Conservation (phyloP, 805 yeast species). For the Martiniozyma abietophila region DNA sequence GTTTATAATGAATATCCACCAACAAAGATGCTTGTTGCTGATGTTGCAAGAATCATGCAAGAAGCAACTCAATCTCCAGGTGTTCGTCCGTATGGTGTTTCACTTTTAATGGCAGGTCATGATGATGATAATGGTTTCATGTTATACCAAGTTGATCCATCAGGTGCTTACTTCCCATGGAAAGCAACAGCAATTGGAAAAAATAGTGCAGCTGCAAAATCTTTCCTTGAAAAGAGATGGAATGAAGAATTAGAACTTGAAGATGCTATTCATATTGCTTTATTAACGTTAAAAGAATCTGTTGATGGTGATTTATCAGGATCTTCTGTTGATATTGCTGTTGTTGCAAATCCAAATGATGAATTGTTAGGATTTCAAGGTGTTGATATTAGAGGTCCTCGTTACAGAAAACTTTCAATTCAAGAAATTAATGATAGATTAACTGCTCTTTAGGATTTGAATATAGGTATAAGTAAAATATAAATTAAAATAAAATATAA, state of each 20-base stretch:
- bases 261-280: constrained; percentile 95
- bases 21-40: constrained; percentile 85
- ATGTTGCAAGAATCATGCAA: constrained; percentile 93
- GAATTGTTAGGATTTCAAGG: constrained; percentile 81
- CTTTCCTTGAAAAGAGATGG: constrained; percentile 97
- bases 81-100: constrained; percentile 94
- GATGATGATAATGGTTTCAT: constrained; percentile 65
- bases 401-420: constrained; percentile 73
- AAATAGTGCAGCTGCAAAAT: constrained; percentile 92
- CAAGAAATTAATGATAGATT: constrained; percentile 95
- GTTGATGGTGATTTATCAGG: constrained; percentile 98
- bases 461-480: no score
- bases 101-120: constrained; percentile 87
- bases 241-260: constrained; percentile 93
- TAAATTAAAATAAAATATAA: no score
- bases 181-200: constrained; percentile 98
- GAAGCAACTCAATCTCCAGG: constrained; percentile 43
- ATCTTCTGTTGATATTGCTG: constrained; percentile 85
- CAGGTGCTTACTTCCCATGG: constrained; percentile 98
- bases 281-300: constrained; percentile 87
- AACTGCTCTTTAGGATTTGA: constrained; percentile 84
- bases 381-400: constrained; percentile 76
- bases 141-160: constrained; percentile 95
- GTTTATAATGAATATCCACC: constrained; percentile 97
- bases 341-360: constrained; percentile 77